Base-by-base conservation (phyloP, 495 filamentous ascomycete genomes). In the Durotheca rogersii region DNA sequence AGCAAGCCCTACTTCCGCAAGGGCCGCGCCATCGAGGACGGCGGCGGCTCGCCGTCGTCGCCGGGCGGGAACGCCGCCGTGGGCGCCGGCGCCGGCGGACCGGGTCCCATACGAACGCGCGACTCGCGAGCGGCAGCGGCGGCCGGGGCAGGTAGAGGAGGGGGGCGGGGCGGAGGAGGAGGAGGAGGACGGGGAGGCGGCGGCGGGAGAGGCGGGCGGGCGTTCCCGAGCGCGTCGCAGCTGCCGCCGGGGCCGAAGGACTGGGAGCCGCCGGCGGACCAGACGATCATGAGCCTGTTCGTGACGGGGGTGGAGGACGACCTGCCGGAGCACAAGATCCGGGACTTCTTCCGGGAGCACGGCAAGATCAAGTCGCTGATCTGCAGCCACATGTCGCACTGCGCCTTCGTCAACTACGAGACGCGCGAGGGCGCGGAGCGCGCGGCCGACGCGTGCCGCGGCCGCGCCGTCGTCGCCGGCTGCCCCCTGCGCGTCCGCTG, bases 241-340 rank as follows among this genome's bases (percentile, higher is more conserved):
- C 68, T 91, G 16, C 89, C 91, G 2, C 88, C 89, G 0, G 82
- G 81, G 11, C 84, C 84, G 2, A 81, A 86, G 51, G 93, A 97
- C 66, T 90, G 90, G 55, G 67, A 82, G 1, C 94, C 93, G 0
- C 94, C 93, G 0, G 67, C 80, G 6, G 93, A 98, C 60, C 79
- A 69, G 10, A 91, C 84, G 35, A 85, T 98, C 58, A 92, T 86
- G 35, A 95, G 90, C 0, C 76, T 98, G 1, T 97, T 98, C 60
- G 76, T 96, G 20, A 97, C 91, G 0, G 93, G 93, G 14, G 85
- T 98, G 9, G 93, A 98, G 66, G 93, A 97, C 66, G 93, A 97
- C 58, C 77, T 97, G 3, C 90, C 93, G 10, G 93, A 98, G 65
- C 84, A 91, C 69, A 84, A 87, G 51, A 75, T 98, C 30, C 87